phyloP scores from a whole-genome alignment of 2,329 filamentous ascomycete species.

The Phialophora macrospora region DNA sequence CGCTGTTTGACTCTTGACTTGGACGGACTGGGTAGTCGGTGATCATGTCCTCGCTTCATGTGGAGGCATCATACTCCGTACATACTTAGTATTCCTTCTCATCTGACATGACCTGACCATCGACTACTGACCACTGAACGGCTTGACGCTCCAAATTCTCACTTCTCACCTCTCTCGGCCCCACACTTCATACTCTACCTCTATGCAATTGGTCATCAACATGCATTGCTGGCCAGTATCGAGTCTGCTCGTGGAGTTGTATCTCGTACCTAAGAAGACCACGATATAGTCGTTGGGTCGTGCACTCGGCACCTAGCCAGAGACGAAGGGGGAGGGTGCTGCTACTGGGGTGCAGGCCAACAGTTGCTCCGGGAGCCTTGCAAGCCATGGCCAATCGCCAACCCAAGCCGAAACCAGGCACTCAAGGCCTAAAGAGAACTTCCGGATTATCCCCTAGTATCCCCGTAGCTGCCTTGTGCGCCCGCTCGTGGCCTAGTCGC shows the following conservation, averaged over 20 bases:
- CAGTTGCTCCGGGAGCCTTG: neutral
- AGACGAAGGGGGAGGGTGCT: neutral
- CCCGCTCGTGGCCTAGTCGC: neutral
- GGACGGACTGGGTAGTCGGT: slow-evolving; percentile 6
- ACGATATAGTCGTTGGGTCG: neutral
- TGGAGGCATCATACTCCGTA: neutral
- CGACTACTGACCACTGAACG: neutral
- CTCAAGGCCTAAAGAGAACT: neutral
- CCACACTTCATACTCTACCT: slow-evolving; percentile 2
- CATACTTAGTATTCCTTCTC: neutral
- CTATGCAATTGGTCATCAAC: slow-evolving; percentile 21
- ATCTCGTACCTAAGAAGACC: neutral
- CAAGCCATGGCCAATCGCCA: neutral
- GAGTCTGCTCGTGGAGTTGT: neutral
- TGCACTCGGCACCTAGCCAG: too few relatives aligned
- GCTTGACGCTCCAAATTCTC: neutral
- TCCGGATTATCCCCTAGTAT: slow-evolving; percentile 2
- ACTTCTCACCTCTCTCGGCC: slow-evolving; percentile 9
- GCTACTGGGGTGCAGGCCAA: neutral
- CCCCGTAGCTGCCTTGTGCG: neutral
- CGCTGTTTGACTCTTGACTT: neutral
- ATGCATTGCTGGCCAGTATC: slow-evolving; percentile 12
- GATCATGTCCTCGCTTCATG: neutral
- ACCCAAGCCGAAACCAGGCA: neutral
- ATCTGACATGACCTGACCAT: slow-evolving; percentile 14